Evolutionary conservation across 306 rosid species (phyloP).

Genomic region (Trifolium dubium): DNA sequence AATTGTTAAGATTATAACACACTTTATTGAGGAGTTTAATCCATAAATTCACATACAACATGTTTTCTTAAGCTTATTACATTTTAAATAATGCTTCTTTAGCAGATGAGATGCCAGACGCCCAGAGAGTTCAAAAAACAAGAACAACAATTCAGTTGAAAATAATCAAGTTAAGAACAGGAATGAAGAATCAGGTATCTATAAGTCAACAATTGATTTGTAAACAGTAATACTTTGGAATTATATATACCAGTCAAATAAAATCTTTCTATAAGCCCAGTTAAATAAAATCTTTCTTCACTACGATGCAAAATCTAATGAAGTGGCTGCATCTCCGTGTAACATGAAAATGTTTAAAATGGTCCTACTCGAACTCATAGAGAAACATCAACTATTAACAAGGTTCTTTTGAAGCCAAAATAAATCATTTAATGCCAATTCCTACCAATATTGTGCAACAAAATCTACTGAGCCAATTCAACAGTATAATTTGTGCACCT

Average conservation of each 20-base stretch:
- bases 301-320: background rate
- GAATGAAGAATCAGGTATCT: background rate
- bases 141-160: background rate
- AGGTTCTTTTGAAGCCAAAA: slow-evolving; percentile 9
- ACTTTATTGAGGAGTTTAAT: background rate
- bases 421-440: slow-evolving; percentile 3
- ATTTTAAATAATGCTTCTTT: background rate
- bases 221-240: background rate
- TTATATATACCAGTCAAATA: background rate
- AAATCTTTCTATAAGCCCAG: too few species aligned
- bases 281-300: background rate
- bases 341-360: background rate
- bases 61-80: slow-evolving; percentile 6
- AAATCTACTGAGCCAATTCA: slow-evolving; percentile 17
- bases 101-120: background rate
- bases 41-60: background rate
- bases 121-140: background rate
- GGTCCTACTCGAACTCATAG: background rate
- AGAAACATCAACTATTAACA: slow-evolving; percentile 1
- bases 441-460: background rate
- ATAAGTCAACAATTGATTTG: background rate
- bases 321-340: background rate
- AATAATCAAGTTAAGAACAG: background rate
- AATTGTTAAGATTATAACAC: background rate
- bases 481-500: slow-evolving; percentile 53